Evolutionary conservation across 2,329 filamentous ascomycete species (phyloP).

Genomic region (Xylariaceae sp.): DNA sequence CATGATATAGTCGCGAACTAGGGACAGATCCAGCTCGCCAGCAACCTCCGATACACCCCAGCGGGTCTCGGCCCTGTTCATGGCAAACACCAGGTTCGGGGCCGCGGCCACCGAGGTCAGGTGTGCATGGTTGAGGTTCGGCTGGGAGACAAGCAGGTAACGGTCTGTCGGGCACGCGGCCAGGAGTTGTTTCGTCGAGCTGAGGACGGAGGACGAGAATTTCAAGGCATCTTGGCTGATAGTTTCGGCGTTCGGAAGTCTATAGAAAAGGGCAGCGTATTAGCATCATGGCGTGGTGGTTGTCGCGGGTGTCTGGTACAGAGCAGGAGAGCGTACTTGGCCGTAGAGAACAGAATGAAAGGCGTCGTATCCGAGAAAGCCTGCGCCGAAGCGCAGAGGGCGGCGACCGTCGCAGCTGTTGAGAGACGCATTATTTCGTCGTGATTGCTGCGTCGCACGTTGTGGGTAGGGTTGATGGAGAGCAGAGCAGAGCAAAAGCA

Average conservation of each 20-base stretch:
- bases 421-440: slow-evolving; percentile 51
- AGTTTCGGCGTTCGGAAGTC: slow-evolving; percentile 26
- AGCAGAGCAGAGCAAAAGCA: not conserved
- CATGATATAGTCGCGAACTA: slow-evolving; percentile 41
- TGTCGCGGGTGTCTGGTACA: slow-evolving; percentile 1
- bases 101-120: slow-evolving; percentile 46
- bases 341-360: slow-evolving; percentile 82
- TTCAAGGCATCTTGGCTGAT: slow-evolving; percentile 39
- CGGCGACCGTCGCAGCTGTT: slow-evolving; percentile 45
- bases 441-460: not conserved
- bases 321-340: slow-evolving; percentile 55
- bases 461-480: not conserved
- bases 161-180: slow-evolving; percentile 65
- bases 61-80: slow-evolving; percentile 33
- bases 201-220: slow-evolving; percentile 40
- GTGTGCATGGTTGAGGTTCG: slow-evolving; percentile 68
- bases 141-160: slow-evolving; percentile 76
- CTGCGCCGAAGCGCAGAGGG: slow-evolving; percentile 53
- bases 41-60: slow-evolving; percentile 56
- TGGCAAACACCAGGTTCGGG: slow-evolving; percentile 46
- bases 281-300: slow-evolving; percentile 1
- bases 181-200: slow-evolving; percentile 48
- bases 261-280: slow-evolving; percentile 7
- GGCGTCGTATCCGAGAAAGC: slow-evolving; percentile 86
- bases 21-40: slow-evolving; percentile 39